These are phyloP conservation scores for Wickerhamiella spandovensis DNA, from an alignment of 805 yeast species.

Conservation along the genomic window DNA sequence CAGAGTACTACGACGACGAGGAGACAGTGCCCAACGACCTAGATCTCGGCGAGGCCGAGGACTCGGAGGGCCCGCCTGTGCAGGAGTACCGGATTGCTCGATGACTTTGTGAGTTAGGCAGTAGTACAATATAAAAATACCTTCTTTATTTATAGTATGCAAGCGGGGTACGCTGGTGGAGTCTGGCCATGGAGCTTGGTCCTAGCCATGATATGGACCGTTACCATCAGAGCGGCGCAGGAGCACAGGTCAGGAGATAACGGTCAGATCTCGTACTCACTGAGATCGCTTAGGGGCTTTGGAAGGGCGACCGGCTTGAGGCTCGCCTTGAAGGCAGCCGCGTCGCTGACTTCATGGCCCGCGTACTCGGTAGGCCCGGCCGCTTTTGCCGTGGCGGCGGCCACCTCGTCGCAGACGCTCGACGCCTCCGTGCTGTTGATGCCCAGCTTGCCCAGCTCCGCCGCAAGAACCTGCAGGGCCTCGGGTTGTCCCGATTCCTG, in stretches of 20 bases:
- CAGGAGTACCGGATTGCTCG: not conserved
- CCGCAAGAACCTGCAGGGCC: not conserved
- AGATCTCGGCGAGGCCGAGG: slow-evolving; percentile 10
- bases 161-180: too few species aligned
- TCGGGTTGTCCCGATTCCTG: not conserved
- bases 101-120: not conserved
- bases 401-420: not conserved
- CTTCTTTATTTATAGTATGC: not conserved
- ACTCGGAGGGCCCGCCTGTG: not conserved
- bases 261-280: not conserved
- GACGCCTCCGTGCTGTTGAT: not conserved
- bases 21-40: slow-evolving; percentile 15
- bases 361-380: not conserved
- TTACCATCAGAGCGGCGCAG: too few species aligned
- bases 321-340: slow-evolving; percentile 3
- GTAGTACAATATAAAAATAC: not conserved
- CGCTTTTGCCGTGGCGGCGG: too few species aligned
- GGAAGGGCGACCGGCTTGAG: slow-evolving; percentile 8
- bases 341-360: slow-evolving; percentile 5
- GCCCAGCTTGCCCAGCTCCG: not conserved
- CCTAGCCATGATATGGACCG: too few species aligned
- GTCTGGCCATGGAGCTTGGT: too few species aligned
- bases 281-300: not conserved
- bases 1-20: slow-evolving; percentile 21
- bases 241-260: too few species aligned